Evolutionary conservation across 2,329 filamentous ascomycete genomes (phyloP), one percentile per base, ranked within the genome.

Genomic region (Colletotrichum sp.): DNA sequence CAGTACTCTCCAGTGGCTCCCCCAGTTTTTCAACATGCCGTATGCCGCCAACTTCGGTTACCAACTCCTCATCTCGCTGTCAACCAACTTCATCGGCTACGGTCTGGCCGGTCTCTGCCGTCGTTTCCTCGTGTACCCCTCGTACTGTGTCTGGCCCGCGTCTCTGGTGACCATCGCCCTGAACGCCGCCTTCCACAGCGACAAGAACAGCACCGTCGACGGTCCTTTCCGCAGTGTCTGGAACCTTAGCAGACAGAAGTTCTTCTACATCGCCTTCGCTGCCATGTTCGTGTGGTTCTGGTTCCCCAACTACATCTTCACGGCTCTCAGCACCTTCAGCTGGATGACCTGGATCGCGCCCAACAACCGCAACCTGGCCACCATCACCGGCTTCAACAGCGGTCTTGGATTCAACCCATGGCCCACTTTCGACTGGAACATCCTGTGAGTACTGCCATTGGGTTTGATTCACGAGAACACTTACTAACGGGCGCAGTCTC

Each of bases 271-370:
- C 34, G 79, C 83, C 8, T 86, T 87, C 57, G 79, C 71, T 2
- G 82, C 80, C 72, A 88, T 88, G 84, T 89, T 88, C 69, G 77
- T 87, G n/a, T 89, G 85, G 78, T 89, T 88, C 79, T 89, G 86
- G 86, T 85, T 89, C 75, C 88, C 88, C 5, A 84, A 85, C 75
- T 88, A 85, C 77, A 80, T 89, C 62, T 89, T 88, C 79, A 80
- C 80, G 7, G 86, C 84, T 7, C 80, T 89, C 18, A 84, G 82
- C 65, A 76, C 82, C 64, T 89, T 89, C 78, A 86, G 83, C 80
- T 89, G 86, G 85, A 83, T 88, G 73, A 84, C 84, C 6, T 89
- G 87, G 87, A 89, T 89, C 65, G 81, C 84, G 0, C 86, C 86
- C 8, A 75, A 81, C n/a, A 84, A 83, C 65, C 60, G 78, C 22